Conservation (phyloP, 768 basidiomycete species). For the Russula sp. region DNA sequence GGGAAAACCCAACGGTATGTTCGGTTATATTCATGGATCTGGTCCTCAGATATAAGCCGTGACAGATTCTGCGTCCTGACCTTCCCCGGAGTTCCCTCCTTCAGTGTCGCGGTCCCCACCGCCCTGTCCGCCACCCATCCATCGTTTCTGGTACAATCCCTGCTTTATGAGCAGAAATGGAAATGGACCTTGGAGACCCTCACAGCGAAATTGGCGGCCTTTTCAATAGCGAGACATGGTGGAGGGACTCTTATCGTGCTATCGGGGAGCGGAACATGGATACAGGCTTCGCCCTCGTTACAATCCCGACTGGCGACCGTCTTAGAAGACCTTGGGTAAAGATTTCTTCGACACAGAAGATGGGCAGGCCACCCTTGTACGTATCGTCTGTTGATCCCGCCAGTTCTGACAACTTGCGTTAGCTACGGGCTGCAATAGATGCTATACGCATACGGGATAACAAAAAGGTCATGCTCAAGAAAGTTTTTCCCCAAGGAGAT, state of each 20-base stretch:
- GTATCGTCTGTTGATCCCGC: neutral
- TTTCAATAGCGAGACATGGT: neutral
- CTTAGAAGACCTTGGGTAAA: neutral
- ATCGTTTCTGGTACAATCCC: neutral
- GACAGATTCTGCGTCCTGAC: neutral
- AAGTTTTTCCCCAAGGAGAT: neutral
- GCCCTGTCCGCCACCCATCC: neutral
- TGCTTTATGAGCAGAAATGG: neutral
- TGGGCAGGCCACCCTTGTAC: neutral
- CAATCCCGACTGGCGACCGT: conserved; percentile 5
- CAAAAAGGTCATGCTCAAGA: neutral
- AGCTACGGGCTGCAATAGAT: neutral
- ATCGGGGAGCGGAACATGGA: neutral
- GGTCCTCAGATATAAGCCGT: neutral
- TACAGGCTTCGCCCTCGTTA: conserved; percentile 14
- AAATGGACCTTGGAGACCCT: neutral
- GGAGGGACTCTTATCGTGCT: neutral
- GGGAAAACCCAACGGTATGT: too few species aligned
- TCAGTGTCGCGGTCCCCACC: neutral
- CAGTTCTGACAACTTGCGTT: neutral
- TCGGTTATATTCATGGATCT: too few species aligned
- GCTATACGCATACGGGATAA: neutral
- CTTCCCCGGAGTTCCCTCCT: neutral
- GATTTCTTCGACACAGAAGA: neutral
- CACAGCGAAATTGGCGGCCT: neutral